These are phyloP conservation scores for Avena atlantica DNA, from an alignment of 176 grass and related monocot species.

Conservation along the genomic window DNA sequence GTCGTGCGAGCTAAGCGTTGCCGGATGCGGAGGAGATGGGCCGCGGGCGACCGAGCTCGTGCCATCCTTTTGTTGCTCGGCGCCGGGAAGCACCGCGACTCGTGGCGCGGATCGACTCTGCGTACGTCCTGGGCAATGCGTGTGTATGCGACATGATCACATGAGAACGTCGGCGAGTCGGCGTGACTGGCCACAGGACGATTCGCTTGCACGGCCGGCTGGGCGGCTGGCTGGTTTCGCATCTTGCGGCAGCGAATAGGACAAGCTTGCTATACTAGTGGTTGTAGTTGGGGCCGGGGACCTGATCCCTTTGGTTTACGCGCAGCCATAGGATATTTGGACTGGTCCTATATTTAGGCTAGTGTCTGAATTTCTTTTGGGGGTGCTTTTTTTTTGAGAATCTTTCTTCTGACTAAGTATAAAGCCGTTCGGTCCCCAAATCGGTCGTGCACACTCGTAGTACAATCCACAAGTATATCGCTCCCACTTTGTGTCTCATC, in stretches of 20 bases:
- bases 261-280: neutral
- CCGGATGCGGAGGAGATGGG: neutral
- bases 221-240: conserved; percentile 15
- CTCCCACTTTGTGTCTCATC: no score
- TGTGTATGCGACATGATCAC: neutral
- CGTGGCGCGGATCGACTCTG: neutral
- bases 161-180: neutral
- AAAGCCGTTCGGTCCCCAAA: no score
- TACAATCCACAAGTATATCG: no score
- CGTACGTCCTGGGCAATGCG: neutral
- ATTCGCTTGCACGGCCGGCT: neutral
- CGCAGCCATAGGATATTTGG: neutral
- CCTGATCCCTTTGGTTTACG: neutral
- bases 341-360: neutral
- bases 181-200: neutral
- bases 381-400: no score
- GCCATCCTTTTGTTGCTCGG: neutral
- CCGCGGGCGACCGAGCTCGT: neutral
- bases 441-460: no score
- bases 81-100: neutral
- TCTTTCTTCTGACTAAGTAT: no score
- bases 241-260: conserved; percentile 30
- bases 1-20: neutral
- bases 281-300: neutral
- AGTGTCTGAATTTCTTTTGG: neutral